Evolutionary conservation across 352 stramenopile species (phyloP), one percentile per base, ranked within the genome.

Genomic region (Lagenidium sp.): DNA sequence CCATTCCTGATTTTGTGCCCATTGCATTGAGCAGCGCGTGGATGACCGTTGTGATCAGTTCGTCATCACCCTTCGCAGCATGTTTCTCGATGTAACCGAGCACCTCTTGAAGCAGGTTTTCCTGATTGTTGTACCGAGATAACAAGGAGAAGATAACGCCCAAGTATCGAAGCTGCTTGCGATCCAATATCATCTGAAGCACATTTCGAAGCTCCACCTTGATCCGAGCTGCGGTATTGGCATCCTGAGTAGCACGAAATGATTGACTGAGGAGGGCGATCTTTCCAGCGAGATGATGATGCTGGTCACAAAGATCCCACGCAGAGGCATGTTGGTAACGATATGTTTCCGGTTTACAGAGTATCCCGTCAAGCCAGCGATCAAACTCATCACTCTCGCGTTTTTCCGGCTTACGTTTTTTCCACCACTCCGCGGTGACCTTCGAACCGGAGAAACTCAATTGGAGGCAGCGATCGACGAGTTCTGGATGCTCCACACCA

Each of bases 1-100:
- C 47, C 65, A 93, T 74, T 0, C 80, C 77, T 19, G 71, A 63
- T 26, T 38, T 50, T 20, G 85, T 38, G 15, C 72, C 65, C 28
- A 82, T 53, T 1, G 67, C 63, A 44, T 81, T 87, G 12, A 91
- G 47, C 13, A 94, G 52, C 18, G 76, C 63, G 30, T 87, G 74
- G 13, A 90, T 78, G 5, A 80, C 60, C 6, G 64, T 77, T 13
- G 69, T 68, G 39, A 73, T 83, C 34, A 85, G 49, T 12, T 43
- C 52, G 15, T 85, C 63, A 42, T 81, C 69, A 19, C 42, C 60
- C 34, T 53, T 62, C n/a, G 46, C 47, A 3, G 47, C 53, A 23
- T 22, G 22, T 36, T 49, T 65, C 25, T 76, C 65, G 38, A 90
- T 68, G 18, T 85, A 68, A 19, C 43, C 34, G 6, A 90, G 44